These are phyloP conservation scores for Stemphylium lycopersici DNA, from an alignment of 2,329 filamentous ascomycete genomes.

Conservation along the genomic window DNA sequence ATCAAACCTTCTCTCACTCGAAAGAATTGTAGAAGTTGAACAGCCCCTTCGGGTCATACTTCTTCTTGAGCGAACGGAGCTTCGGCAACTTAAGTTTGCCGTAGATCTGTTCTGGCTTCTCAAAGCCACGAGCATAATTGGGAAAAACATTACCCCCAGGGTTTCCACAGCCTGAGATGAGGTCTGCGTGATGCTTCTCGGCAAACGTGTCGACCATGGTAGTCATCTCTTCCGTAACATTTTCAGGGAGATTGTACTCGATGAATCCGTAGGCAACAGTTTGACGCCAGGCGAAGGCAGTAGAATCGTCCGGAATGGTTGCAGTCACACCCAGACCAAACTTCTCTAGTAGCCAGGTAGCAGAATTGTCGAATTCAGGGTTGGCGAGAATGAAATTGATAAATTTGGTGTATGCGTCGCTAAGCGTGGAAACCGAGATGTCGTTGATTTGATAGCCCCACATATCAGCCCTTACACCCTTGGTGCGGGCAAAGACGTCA, in stretches of 20 bases:
- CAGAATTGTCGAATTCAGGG: not conserved
- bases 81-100: conserved; percentile 37
- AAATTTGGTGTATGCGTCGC: not conserved
- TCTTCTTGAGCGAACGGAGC: conserved; percentile 35
- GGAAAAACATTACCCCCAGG: conserved; percentile 29
- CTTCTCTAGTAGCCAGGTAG: not conserved
- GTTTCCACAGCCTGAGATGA: not conserved
- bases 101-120: conserved; percentile 35
- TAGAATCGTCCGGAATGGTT: conserved; percentile 12
- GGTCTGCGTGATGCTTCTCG: not conserved
- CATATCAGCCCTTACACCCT: not conserved
- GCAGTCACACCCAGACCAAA: not conserved
- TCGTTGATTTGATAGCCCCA: conserved; percentile 6
- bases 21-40: conserved; percentile 4
- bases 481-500: not conserved
- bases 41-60: conserved; percentile 35
- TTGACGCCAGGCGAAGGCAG: conserved; percentile 36
- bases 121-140: conserved; percentile 38
- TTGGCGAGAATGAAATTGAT: not conserved
- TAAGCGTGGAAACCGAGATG: not conserved
- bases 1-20: not conserved
- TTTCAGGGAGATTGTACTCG: conserved; percentile 11
- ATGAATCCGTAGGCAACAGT: conserved; percentile 11
- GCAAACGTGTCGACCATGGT: not conserved
- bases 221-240: not conserved